Evolutionary conservation across 2,329 filamentous ascomycete species (phyloP).

Genomic region (Xylaria sp.): DNA sequence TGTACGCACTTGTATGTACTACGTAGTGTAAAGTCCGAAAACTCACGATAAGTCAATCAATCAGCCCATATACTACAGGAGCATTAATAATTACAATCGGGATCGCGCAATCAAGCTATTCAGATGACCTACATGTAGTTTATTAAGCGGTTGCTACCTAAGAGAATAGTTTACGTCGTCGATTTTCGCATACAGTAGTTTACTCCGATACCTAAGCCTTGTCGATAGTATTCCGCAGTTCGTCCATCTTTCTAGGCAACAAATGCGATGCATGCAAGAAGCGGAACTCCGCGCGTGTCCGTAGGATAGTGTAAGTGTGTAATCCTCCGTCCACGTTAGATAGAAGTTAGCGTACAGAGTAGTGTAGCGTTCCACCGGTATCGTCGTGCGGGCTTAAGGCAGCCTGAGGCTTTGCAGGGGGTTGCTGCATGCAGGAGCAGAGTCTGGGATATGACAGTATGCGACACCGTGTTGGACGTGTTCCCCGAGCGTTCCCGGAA

Average conservation of each 20-base stretch:
- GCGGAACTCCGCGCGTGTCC: conserved; percentile 3
- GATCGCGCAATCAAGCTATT: not conserved
- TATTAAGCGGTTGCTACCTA: not conserved
- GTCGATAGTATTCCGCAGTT: conserved; percentile 11
- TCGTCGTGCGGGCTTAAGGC: conserved; percentile 24
- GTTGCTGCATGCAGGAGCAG: conserved; percentile 13
- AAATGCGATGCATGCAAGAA: conserved; percentile 2
- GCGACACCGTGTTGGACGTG: conserved; percentile 23
- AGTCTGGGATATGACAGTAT: conserved; percentile 22
- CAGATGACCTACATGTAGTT: not conserved
- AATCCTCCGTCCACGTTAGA: not conserved
- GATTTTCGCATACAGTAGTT: not conserved
- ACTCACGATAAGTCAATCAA: not conserved
- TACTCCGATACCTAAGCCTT: not conserved
- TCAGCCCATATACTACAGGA: not conserved
- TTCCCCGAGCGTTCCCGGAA: conserved; percentile 23
- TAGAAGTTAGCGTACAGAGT: no score
- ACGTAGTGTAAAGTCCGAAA: conserved; percentile 6
- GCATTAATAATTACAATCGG: not conserved
- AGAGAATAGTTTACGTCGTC: not conserved
- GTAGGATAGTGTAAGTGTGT: not conserved
- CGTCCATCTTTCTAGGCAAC: not conserved
- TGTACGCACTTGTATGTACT: no score
- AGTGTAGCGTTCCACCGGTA: conserved; percentile 19
- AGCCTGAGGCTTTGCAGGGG: conserved; percentile 19